These are phyloP conservation scores for Sclerotinia subarctica DNA, from an alignment of 2,329 filamentous ascomycete genomes.

Conservation along the genomic window DNA sequence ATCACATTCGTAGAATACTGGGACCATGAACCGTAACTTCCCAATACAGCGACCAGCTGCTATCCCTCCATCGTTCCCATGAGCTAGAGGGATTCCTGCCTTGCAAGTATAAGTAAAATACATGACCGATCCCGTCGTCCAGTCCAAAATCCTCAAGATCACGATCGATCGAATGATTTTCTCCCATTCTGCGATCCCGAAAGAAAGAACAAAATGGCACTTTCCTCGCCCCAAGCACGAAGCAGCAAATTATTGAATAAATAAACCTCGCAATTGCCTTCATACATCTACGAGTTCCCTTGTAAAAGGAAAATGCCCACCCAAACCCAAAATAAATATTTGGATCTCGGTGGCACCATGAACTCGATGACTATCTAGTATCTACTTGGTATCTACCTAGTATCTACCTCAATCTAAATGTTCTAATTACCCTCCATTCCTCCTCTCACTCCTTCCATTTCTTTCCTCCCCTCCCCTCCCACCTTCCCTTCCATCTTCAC, in stretches of 20 bases:
- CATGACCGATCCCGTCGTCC: too few relatives aligned
- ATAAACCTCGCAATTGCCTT: background rate
- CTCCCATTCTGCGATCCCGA: background rate
- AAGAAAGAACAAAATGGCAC: background rate
- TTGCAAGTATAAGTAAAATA: background rate
- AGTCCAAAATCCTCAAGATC: background rate
- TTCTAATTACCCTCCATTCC: too few relatives aligned
- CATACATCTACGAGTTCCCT: slow-evolving; percentile 3
- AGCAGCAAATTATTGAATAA: background rate
- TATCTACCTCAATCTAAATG: background rate
- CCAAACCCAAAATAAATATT: background rate
- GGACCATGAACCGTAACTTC: background rate
- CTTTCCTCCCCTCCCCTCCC: background rate
- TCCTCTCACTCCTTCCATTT: background rate
- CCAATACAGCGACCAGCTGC: background rate
- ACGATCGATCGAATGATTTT: background rate
- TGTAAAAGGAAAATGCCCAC: background rate
- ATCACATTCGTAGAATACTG: background rate
- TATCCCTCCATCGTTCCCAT: background rate
- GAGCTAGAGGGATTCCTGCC: background rate
- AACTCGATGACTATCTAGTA: background rate
- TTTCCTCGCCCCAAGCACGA: too few relatives aligned
- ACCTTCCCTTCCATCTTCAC: background rate
- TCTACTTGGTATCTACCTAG: too few relatives aligned
- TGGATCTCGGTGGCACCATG: background rate